A percentile compares a stretch with the other conserved stretches of the same genome.
These are phyloP conservation scores for Pelargonium citronellum DNA, from an alignment of 441 rosid species.

Conservation along the genomic window DNA sequence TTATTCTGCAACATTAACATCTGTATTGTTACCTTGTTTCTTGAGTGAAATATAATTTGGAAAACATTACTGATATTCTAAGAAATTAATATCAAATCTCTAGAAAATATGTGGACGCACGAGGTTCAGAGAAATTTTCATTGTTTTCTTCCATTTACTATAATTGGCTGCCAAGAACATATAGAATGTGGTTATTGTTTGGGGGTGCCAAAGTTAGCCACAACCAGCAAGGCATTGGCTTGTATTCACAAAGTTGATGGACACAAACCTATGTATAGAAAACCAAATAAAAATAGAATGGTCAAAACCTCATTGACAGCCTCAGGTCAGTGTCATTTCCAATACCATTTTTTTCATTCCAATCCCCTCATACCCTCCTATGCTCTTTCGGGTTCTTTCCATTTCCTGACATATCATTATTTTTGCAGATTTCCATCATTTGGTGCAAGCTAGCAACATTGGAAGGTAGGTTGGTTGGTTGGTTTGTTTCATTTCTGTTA, in stretches of 20 bases:
- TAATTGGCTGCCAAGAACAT: not conserved
- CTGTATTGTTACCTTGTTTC: no score
- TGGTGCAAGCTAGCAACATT: not conserved
- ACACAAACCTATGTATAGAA: not conserved
- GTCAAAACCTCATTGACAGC: constrained; percentile 19
- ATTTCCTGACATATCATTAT: not conserved
- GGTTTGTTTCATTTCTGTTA: not conserved
- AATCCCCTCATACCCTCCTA: not conserved
- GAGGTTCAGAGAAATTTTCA: not conserved
- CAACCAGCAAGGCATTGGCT: not conserved
- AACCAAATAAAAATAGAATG: constrained; percentile 1
- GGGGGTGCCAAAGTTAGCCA: not conserved
- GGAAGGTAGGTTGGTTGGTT: not conserved
- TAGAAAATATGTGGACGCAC: not conserved
- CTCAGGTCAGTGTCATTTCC: constrained; percentile 5
- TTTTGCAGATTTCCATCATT: not conserved
- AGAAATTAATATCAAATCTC: not conserved
- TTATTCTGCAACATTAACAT: no score
- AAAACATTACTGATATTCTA: not conserved
- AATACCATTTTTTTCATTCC: not conserved
- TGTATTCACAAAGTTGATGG: not conserved
- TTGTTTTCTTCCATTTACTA: not conserved
- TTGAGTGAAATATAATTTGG: not conserved
- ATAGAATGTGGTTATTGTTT: not conserved
- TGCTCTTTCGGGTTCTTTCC: not conserved